Percentiles rank a stretch among this genome's conserved stretches.
phyloP scores from a whole-genome alignment of 2,329 filamentous ascomycete genomes.

The Xylariomycetidae sp. region DNA sequence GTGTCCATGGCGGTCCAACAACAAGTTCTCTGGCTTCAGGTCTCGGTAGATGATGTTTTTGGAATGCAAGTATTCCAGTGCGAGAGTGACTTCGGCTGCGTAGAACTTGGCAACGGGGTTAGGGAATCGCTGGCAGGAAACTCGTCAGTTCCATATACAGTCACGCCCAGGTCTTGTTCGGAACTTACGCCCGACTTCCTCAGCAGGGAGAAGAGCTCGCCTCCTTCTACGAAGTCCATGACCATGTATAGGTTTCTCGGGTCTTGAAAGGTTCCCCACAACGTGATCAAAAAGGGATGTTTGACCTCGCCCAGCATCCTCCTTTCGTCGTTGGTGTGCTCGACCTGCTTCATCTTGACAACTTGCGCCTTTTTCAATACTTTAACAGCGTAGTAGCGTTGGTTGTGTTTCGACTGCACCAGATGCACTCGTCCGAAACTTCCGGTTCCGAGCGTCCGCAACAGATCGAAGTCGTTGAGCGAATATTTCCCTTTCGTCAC shows the following conservation, averaged over 20 bases:
- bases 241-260: slow-evolving; percentile 98
- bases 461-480: slow-evolving; percentile 79
- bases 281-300: slow-evolving; percentile 93
- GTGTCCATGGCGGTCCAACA: slow-evolving; percentile 88
- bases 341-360: slow-evolving; percentile 99
- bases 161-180: not conserved
- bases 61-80: slow-evolving; percentile 89
- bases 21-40: slow-evolving; percentile 88
- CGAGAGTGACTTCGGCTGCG: slow-evolving; percentile 91
- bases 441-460: slow-evolving; percentile 89
- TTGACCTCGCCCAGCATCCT: slow-evolving; percentile 95
- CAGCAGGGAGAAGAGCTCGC: slow-evolving; percentile 91
- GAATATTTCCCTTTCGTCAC: slow-evolving; percentile 97
- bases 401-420: slow-evolving; percentile 96
- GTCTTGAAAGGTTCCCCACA: slow-evolving; percentile 98
- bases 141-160: slow-evolving; percentile 9
- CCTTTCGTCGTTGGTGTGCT: slow-evolving; percentile 97
- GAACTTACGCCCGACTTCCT: slow-evolving; percentile 78
- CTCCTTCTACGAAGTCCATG: slow-evolving; percentile 99
- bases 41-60: slow-evolving; percentile 98
- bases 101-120: slow-evolving; percentile 99
- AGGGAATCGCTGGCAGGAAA: slow-evolving; percentile 74
- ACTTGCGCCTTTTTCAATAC: slow-evolving; percentile 98
- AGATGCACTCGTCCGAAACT: slow-evolving; percentile 96
- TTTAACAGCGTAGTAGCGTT: slow-evolving; percentile 97